Evolutionary conservation across 176 grass and related monocot species (phyloP), one percentile per base, ranked within the genome.

Genomic region (Cenchrus fungigraminus): DNA sequence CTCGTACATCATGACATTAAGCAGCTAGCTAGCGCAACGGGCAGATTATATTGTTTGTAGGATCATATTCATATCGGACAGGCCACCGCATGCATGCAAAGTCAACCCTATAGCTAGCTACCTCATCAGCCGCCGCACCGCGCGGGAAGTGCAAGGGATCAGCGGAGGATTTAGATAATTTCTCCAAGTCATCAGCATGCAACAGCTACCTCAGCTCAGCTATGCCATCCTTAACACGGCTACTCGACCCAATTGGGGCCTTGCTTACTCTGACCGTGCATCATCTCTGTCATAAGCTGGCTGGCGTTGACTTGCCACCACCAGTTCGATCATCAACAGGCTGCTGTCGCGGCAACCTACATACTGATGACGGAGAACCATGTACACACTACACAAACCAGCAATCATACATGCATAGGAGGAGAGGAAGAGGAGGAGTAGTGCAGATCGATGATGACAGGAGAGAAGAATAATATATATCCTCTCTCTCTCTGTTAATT

Each of bases 31-130:
- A 40, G 37, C 37, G 54, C 31, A 57, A 42, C 12, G 17, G 10
- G 0, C 29, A 34, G 6, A 11, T 3, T 1, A 53, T 3, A n/a
- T n/a, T 3, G 25, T 67, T 5, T 37, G 14, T 15, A 42, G 65
- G 17, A 2, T 40, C 37, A 4, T 40, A 40, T 40, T 40, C 67
- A 69, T 40, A 40, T 40, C 37, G 65, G 37, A 37, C 66, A 69
- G 40, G 57, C 57, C 57, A 60, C 7, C 29, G 59, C 14, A 40
- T 40, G 37, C 37, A 40, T 40, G 37, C 37, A n/a, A 80, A 80
- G 77, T 80, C 77, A 80, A 81, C 52, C 63, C 46, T n/a, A n/a
- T n/a, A n/a, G n/a, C n/a, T 40, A 68, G 47, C 7, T 28, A 67
- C 31, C 61, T 9, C 45, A 46, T 50, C 65, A 82, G 20, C 37